phyloP scores from a whole-genome alignment of 768 basidiomycete genomes.

The Solioccasus polychromus region DNA sequence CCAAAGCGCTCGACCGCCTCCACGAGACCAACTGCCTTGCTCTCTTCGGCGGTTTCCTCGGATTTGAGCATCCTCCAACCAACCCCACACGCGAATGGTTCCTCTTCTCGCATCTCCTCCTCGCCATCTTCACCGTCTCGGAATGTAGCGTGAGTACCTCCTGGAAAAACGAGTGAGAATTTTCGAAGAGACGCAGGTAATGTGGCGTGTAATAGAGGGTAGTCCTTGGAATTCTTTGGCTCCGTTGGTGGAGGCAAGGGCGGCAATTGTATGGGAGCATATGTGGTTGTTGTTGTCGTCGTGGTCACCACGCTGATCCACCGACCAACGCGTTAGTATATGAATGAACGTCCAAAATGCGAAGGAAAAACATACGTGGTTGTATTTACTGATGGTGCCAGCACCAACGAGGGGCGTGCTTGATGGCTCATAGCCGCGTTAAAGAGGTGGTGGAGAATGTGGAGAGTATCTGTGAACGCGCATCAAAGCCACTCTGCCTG shows the following conservation, averaged over 20 bases:
- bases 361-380: conserved; percentile 59
- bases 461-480: conserved; percentile 25
- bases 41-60: conserved; percentile 52
- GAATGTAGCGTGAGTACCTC: conserved; percentile 78
- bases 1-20: conserved; percentile 85
- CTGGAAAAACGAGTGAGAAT: conserved; percentile 79
- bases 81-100: conserved; percentile 57
- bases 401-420: conserved; percentile 63
- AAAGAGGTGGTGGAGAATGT: conserved; percentile 26
- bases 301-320: conserved; percentile 75
- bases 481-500: conserved; percentile 33
- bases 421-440: conserved; percentile 54
- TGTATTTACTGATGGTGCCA: conserved; percentile 81
- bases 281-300: conserved; percentile 87
- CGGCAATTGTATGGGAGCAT: conserved; percentile 84
- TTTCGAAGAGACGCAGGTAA: conserved; percentile 70
- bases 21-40: conserved; percentile 57
- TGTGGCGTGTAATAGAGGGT: conserved; percentile 72
- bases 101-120: conserved; percentile 69
- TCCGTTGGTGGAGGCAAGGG: conserved; percentile 65
- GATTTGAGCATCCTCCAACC: conserved; percentile 77
- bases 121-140: conserved; percentile 64
- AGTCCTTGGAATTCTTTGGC: conserved; percentile 76
- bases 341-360: neutral
- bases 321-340: conserved; percentile 22